Evolutionary conservation across 2,329 filamentous ascomycete species (phyloP).

Genomic region (Alternaria gansuensis): DNA sequence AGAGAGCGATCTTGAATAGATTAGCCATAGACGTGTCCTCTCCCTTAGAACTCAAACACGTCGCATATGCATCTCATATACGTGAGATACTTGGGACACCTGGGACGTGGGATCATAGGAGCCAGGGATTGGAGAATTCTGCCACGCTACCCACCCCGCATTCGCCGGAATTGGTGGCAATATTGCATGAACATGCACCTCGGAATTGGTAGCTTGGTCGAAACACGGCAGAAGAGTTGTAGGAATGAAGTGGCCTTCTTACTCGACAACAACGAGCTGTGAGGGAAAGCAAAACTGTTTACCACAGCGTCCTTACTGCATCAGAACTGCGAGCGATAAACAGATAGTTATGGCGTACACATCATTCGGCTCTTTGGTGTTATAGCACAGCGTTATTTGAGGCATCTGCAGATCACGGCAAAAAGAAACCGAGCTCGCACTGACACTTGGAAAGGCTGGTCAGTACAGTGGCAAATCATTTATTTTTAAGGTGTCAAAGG

Average conservation of each 20-base stretch:
- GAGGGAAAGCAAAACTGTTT: background rate
- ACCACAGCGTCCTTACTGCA: background rate
- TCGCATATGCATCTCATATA: slow-evolving; percentile 11
- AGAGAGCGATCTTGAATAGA: background rate
- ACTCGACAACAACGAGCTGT: background rate
- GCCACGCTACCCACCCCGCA: slow-evolving; percentile 5
- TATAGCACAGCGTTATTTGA: background rate
- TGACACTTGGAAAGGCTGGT: background rate
- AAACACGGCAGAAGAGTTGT: background rate
- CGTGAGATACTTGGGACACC: slow-evolving; percentile 3
- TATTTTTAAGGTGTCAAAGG: too few species aligned
- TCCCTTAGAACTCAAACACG: background rate
- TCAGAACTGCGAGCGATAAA: background rate
- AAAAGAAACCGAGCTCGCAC: background rate
- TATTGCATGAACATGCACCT: background rate
- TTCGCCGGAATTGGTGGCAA: slow-evolving; percentile 1
- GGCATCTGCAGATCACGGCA: background rate
- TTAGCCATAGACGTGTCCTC: background rate
- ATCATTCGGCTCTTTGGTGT: background rate
- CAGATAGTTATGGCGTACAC: background rate
- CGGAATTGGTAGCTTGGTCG: background rate
- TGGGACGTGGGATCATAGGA: slow-evolving; percentile 8
- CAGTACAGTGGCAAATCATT: too few species aligned
- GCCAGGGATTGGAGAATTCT: slow-evolving; percentile 8
- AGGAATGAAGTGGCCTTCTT: background rate